Evolutionary conservation across 192 early-diverging fungal species (phyloP).

Genomic region (Diversispora eburnea): DNA sequence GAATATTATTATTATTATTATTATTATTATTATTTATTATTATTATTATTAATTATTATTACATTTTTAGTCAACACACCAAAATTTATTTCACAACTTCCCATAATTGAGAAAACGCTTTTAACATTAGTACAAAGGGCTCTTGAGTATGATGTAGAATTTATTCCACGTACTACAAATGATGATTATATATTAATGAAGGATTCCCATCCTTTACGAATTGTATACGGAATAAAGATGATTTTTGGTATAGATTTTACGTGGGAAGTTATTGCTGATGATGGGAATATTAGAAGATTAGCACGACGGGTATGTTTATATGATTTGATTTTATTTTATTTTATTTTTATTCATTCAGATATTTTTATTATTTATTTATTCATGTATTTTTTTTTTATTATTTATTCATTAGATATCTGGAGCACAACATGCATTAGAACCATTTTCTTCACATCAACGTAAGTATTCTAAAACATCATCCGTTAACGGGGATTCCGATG

Average conservation of each 20-base stretch:
- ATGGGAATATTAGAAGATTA: conserved; percentile 48
- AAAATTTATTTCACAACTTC: conserved; percentile 30
- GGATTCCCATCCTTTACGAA: conserved; percentile 61
- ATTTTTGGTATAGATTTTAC: conserved; percentile 90
- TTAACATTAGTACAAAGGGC: conserved; percentile 45
- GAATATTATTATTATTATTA: not conserved
- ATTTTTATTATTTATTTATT: too few species aligned
- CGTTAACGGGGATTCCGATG: too few species aligned
- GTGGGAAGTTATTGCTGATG: conserved; percentile 61
- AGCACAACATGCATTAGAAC: too few species aligned
- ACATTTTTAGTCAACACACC: conserved; percentile 32
- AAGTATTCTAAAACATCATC: too few species aligned
- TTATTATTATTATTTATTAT: not conserved
- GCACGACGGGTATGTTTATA: conserved; percentile 48
- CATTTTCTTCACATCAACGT: too few species aligned
- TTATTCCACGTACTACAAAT: conserved; percentile 42
- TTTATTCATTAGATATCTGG: too few species aligned
- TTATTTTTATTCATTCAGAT: too few species aligned
- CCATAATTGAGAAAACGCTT: conserved; percentile 35
- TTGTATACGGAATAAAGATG: conserved; percentile 78
- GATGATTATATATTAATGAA: conserved; percentile 55
- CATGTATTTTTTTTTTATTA: too few species aligned
- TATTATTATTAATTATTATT: not conserved
- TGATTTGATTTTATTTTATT: too few species aligned
- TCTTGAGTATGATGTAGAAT: conserved; percentile 41